These are phyloP conservation scores for Aspergillus flavus DNA, from an alignment of 2,329 filamentous ascomycete species.

Conservation along the genomic window DNA sequence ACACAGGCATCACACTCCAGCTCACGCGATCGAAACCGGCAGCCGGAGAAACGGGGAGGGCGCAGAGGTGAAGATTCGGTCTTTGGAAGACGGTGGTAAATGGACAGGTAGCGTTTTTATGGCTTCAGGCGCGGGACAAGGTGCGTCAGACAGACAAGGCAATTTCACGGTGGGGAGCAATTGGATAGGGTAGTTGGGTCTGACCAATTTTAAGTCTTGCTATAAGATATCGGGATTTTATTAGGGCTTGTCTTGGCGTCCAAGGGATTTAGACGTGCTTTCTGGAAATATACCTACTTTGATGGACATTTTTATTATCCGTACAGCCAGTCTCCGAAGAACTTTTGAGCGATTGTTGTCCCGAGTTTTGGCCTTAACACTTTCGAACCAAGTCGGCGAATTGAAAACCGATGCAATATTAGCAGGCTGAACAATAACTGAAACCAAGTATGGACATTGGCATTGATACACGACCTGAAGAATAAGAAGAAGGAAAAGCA, in stretches of 20 bases:
- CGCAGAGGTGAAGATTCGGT: conserved; percentile 27
- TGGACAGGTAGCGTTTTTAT: not conserved
- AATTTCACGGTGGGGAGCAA: not conserved
- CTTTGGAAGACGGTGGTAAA: conserved; percentile 32
- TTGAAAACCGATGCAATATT: not conserved
- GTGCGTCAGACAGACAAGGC: not conserved
- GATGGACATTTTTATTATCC: not conserved
- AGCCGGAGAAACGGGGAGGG: conserved; percentile 11
- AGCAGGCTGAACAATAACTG: not conserved
- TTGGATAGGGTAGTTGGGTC: not conserved
- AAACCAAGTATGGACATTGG: not conserved
- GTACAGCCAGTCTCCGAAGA: not conserved
- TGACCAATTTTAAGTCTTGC: not conserved
- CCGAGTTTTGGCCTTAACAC: not conserved
- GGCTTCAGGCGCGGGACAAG: not conserved
- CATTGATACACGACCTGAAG: not conserved
- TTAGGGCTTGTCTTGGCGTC: not conserved
- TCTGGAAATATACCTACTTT: not conserved
- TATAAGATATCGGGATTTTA: not conserved
- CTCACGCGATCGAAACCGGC: conserved; percentile 17
- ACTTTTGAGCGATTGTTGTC: not conserved
- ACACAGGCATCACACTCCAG: conserved; percentile 6
- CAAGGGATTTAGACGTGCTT: not conserved
- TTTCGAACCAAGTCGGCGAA: not conserved
- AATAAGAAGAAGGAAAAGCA: not conserved